phyloP scores from a whole-genome alignment of 2,329 filamentous ascomycete species.

The Neophaeococcomyces aloes region DNA sequence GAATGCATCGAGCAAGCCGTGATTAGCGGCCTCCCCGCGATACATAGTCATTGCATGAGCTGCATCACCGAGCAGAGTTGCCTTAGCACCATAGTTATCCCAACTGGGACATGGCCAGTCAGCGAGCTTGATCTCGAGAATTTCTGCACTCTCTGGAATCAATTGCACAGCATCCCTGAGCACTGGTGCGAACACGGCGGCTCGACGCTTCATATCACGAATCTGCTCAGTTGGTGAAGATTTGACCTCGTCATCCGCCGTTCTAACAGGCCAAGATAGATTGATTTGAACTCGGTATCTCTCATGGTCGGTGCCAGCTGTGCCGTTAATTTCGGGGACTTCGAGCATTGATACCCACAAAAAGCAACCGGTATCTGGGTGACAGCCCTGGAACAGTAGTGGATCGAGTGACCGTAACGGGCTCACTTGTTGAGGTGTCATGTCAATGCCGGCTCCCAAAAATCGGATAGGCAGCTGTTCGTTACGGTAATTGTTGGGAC shows the following conservation, averaged over 20 bases:
- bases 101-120: constrained; percentile 20
- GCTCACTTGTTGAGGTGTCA: constrained; percentile 10
- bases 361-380: constrained; percentile 13
- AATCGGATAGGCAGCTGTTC: constrained; percentile 11
- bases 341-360: constrained; percentile 32
- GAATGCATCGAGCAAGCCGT: constrained; percentile 25
- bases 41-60: constrained; percentile 33
- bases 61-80: constrained; percentile 26
- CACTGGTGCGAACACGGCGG: constrained; percentile 21
- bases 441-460: constrained; percentile 10
- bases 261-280: constrained; percentile 37
- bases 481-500: background rate
- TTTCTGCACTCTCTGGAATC: constrained; percentile 23
- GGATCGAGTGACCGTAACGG: constrained; percentile 12
- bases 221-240: constrained; percentile 26
- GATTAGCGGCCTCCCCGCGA: constrained; percentile 27
- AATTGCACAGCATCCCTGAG: constrained; percentile 20
- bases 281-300: constrained; percentile 37
- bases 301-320: constrained; percentile 24
- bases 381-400: constrained; percentile 20
- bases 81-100: constrained; percentile 23
- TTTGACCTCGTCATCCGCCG: constrained; percentile 27
- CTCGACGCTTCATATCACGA: constrained; percentile 32
- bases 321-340: constrained; percentile 30
- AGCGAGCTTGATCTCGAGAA: constrained; percentile 24